A percentile compares a stretch with the other conserved stretches of the same genome.
Conservation (phyloP, 352 stramenopile species). For the Elongisporangium prolatum region DNA sequence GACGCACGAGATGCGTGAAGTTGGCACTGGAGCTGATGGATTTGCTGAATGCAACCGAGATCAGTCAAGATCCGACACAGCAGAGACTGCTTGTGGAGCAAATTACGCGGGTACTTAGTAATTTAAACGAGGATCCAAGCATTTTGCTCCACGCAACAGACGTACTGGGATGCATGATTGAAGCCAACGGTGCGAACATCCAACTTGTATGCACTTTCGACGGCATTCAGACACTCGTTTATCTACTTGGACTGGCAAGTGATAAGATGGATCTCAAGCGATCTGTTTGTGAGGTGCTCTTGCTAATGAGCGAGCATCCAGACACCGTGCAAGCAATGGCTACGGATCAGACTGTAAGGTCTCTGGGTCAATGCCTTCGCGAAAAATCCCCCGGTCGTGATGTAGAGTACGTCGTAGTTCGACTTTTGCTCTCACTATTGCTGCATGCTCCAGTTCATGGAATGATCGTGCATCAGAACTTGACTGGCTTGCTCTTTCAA, state of each 20-base stretch:
- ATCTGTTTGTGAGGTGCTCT: conserved; percentile 29
- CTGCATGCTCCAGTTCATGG: conserved; percentile 39
- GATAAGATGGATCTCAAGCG: conserved; percentile 35
- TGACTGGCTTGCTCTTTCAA: conserved; percentile 44
- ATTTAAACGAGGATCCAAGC: conserved; percentile 20
- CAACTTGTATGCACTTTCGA: conserved; percentile 23
- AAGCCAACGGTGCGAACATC: conserved; percentile 22
- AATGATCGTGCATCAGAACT: conserved; percentile 50
- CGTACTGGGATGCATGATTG: conserved; percentile 30
- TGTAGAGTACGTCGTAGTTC: conserved; percentile 25
- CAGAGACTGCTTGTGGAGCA: conserved; percentile 9
- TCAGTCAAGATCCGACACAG: conserved; percentile 9
- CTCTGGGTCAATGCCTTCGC: conserved; percentile 30
- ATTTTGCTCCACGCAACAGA: conserved; percentile 34
- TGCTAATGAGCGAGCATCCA: conserved; percentile 25
- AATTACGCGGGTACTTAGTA: conserved; percentile 27
- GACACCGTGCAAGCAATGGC: conserved; percentile 41
- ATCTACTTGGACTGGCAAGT: conserved; percentile 25
- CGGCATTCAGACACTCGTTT: conserved; percentile 26
- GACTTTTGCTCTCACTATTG: conserved; percentile 30
- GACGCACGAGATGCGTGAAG: conserved; percentile 33
- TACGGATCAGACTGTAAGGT: conserved; percentile 30
- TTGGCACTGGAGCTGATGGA: conserved; percentile 39
- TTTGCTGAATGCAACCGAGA: conserved; percentile 12
- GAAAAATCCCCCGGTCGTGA: conserved; percentile 12